Evolutionary conservation across 352 stramenopile species (phyloP).

Genomic region (Globisporangium uncinulatum): DNA sequence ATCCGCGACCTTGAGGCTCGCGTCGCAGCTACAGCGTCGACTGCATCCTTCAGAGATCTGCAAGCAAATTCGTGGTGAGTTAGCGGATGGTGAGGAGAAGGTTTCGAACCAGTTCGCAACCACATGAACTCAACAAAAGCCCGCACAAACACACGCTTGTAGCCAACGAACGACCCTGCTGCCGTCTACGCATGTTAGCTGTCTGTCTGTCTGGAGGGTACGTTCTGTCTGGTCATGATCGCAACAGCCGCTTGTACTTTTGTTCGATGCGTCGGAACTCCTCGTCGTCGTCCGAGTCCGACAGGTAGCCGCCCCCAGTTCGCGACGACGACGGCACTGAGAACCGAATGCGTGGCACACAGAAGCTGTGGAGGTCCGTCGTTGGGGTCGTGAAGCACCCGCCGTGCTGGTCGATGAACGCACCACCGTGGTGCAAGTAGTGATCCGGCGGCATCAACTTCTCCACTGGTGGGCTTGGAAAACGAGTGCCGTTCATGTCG

Average conservation of each 20-base stretch:
- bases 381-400: slow-evolving; percentile 44
- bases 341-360: slow-evolving; percentile 76
- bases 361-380: slow-evolving; percentile 62
- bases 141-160: neutral
- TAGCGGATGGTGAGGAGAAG: neutral
- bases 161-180: too few species aligned
- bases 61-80: neutral
- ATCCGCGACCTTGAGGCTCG: slow-evolving; percentile 22
- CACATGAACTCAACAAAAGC: neutral
- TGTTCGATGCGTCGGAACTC: slow-evolving; percentile 71
- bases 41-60: neutral
- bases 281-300: slow-evolving; percentile 69
- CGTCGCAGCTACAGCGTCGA: slow-evolving; percentile 4
- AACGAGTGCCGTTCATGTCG: neutral
- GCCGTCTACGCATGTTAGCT: too few species aligned
- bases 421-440: slow-evolving; percentile 39
- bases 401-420: slow-evolving; percentile 40
- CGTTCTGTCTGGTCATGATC: slow-evolving; percentile 15
- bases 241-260: slow-evolving; percentile 59
- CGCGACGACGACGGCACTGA: slow-evolving; percentile 16
- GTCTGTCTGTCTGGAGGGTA: neutral
- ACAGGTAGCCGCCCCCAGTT: slow-evolving; percentile 10
- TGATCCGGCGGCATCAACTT: slow-evolving; percentile 35
- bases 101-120: slow-evolving; percentile 7
- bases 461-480: slow-evolving; percentile 8